A percentile compares a stretch with the other conserved stretches of the same genome.
These are phyloP conservation scores for Colletotrichum eremochloae DNA, from an alignment of 2,329 filamentous ascomycete species.

Conservation along the genomic window DNA sequence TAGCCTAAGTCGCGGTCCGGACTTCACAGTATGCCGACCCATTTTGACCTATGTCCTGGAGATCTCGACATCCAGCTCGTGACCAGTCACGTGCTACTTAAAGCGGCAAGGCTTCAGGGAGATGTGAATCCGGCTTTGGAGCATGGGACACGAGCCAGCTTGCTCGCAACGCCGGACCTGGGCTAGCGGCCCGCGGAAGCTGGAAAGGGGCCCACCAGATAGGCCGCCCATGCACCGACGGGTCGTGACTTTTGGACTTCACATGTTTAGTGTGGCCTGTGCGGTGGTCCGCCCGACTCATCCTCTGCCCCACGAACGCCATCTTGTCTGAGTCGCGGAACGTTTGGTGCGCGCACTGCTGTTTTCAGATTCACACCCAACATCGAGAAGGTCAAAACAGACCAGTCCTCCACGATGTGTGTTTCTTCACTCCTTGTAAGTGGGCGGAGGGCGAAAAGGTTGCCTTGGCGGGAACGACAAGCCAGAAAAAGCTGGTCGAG, in stretches of 20 bases:
- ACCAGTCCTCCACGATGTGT: background rate
- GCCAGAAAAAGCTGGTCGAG: background rate
- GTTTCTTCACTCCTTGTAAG: background rate
- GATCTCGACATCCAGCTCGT: background rate
- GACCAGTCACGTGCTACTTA: background rate
- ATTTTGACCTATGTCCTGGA: background rate
- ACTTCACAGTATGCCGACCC: background rate
- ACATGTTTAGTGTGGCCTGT: constrained; percentile 39
- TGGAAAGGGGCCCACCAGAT: constrained; percentile 25
- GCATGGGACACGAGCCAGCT: constrained; percentile 15
- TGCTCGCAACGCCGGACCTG: constrained; percentile 14
- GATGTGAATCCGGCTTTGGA: background rate
- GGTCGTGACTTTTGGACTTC: constrained; percentile 38
- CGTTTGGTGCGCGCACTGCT: constrained; percentile 3
- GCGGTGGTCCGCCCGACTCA: constrained; percentile 23
- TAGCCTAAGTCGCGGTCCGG: background rate
- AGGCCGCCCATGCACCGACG: constrained; percentile 24
- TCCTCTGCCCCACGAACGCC: constrained; percentile 16
- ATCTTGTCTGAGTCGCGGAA: constrained; percentile 31
- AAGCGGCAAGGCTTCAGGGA: background rate
- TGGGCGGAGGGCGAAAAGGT: background rate
- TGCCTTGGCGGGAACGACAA: constrained; percentile 4
- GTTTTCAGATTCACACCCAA: constrained; percentile 19
- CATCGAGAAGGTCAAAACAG: constrained; percentile 21
- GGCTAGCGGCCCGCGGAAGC: constrained; percentile 38